Base-by-base conservation (phyloP, 257 asterid species). In the Salvia splendens region DNA sequence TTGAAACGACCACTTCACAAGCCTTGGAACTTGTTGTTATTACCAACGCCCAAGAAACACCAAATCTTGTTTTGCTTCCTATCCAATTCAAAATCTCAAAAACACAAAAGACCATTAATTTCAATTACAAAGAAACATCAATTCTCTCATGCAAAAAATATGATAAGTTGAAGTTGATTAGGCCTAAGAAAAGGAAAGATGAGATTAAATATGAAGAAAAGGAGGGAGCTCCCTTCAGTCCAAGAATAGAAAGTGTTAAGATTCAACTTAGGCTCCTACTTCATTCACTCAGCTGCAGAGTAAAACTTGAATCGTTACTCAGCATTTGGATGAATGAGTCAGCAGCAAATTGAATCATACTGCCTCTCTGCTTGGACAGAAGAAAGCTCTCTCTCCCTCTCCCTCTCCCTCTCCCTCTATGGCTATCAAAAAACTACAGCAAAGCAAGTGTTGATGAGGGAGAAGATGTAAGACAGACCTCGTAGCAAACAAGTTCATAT, bases 151-250 rank as follows among this genome's bases (percentile, higher is more conserved):
- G 45, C 8, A 40, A 40, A 40, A 40, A 40, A n/a, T n/a, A n/a
- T n/a, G n/a, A n/a, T n/a, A n/a, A n/a, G 45, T 8, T 24, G 5
- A 48, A 14, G 5, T 14, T 24, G 6, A 2, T 15, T 48, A 17
- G 15, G 57, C 8, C 10, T 40, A 2, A 36, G 3, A 36, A 4
- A 11, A 61, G 30, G 17, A 7, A 5, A 61, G 17, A 61, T 0
- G 11, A 61, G 17, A 61, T 0, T 24, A 24, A 24, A 11, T 1
- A n/a, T 4, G n/a, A 14, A 1, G 32, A 40, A 15, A 6, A 41
- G 5, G 16, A 89, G 95, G 95, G 98, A 92, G 98, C 98, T 92
- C 98, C 98, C 98, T 92, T 92, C 98, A 92, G 98, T 92, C 97
- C 98, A 92, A 92, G 89, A 71, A 85, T 85, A 82, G 90, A 79